Evolutionary conservation across 1,284 basidiomycete species (phyloP), one percentile per base, ranked within the genome.

Genomic region (Leccinum solheimii): DNA sequence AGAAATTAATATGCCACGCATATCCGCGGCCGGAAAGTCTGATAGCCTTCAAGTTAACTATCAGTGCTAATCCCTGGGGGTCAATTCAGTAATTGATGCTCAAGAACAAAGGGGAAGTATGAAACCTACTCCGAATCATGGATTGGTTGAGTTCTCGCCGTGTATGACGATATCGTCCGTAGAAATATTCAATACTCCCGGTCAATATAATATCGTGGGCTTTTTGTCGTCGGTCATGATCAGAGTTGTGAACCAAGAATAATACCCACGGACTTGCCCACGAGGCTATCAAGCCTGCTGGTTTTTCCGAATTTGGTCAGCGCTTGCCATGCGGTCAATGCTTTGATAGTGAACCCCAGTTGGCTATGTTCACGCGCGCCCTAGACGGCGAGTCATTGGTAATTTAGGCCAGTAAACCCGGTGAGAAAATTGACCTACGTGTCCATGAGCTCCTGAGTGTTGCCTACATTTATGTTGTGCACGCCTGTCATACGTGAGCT

Each of bases 371-470:
- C 57, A 9, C 16, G 36, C 8, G 55, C 16, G 14, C 7, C 1
- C 16, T 32, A 43, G 40, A 19, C 43, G 34, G 50, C 40, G 23
- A 40, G 50, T 48, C 13, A 43, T 58, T 9, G 5, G 36, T 48
- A 10, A 51, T 43, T 57, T 4, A 52, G 62, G 53, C 45, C 60
- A 62, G 61, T 49, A 30, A 16, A 19, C 10, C 3, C 53, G 38
- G 36, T 52, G 30, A 32, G 51, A 36, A 40, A 26, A 32, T 56
- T 5, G 13, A 27, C 40, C 14, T 43, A 10, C 11, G 21, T 27
- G 30, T 38, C 19, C 26, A 45, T 21, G 43, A 26, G 16, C 21
- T 21, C 30, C 36, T 32, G 27, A 4, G 16, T 21, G 21, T 16
- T 10, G 3, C 11, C 7, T 40, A 3, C n/a, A 13, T n/a, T n/a